Conservation (phyloP, 805 yeast genomes). For the Yarrowia osloensis region DNA sequence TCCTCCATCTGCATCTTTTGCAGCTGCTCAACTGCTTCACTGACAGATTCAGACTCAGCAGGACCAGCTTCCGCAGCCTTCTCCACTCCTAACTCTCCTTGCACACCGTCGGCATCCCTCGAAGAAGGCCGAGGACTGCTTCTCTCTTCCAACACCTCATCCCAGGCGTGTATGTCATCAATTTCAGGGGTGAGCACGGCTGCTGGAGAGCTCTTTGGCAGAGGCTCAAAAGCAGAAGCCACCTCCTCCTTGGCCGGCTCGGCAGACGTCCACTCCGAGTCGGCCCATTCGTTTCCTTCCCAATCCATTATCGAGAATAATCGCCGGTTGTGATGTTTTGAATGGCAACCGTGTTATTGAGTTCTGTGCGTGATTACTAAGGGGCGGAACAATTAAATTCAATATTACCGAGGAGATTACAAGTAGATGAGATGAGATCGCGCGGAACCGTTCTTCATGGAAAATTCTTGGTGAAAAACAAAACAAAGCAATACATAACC, state of each 20-base stretch:
- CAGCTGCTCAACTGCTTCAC: neutral
- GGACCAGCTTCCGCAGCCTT: neutral
- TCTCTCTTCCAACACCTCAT: neutral
- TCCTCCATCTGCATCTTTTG: neutral
- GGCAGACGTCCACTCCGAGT: slow-evolving; percentile 8
- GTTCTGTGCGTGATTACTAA: slow-evolving; percentile 7
- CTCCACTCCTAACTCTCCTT: neutral
- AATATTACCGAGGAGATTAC: no score
- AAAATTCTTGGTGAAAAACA: neutral
- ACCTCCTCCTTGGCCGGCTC: neutral
- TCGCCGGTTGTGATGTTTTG: neutral
- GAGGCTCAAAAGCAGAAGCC: neutral
- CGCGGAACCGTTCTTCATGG: no score
- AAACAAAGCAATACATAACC: no score
- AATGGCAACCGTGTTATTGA: neutral
- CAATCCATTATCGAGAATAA: neutral
- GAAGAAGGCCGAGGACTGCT: neutral
- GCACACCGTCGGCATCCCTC: neutral
- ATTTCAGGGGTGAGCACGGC: slow-evolving; percentile 19
- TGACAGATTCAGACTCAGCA: neutral
- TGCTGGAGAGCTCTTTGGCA: neutral
- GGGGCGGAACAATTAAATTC: neutral
- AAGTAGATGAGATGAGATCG: no score
- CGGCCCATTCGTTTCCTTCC: slow-evolving; percentile 29
- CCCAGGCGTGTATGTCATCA: slow-evolving; percentile 16